These are phyloP conservation scores for Acacia crassicarpa DNA, from an alignment of 306 rosid genomes.

Conservation along the genomic window DNA sequence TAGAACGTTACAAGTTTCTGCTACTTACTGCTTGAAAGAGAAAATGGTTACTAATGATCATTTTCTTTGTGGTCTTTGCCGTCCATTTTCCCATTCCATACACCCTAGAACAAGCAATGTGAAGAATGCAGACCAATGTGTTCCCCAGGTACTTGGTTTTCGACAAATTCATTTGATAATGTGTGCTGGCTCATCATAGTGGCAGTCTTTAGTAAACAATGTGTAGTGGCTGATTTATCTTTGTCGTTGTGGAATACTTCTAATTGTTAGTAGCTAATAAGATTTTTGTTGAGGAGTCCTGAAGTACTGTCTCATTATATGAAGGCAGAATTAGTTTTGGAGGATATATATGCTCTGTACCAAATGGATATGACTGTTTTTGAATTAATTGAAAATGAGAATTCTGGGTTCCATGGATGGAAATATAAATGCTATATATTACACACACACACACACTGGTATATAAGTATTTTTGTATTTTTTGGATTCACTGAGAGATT, in stretches of 20 bases:
- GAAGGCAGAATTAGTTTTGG: neutral
- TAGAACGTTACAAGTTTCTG: slow-evolving; percentile 40
- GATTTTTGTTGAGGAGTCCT: neutral
- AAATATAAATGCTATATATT: neutral
- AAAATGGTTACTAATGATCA: slow-evolving; percentile 13
- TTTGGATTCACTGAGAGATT: too few species aligned
- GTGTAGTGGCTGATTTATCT: slow-evolving; percentile 24
- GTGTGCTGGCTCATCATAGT: slow-evolving; percentile 27
- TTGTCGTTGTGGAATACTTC: slow-evolving; percentile 6
- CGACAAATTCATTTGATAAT: slow-evolving; percentile 25
- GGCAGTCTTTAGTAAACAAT: slow-evolving; percentile 29
- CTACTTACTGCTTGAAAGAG: slow-evolving; percentile 29
- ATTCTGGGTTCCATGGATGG: neutral
- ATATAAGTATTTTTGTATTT: neutral
- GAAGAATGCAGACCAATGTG: slow-evolving; percentile 21
- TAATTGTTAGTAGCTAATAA: neutral
- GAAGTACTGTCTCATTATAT: neutral
- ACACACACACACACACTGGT: neutral
- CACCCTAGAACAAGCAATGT: slow-evolving; percentile 37
- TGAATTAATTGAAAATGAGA: neutral
- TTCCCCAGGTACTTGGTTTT: slow-evolving; percentile 21
- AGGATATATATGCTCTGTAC: neutral
- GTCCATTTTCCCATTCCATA: slow-evolving; percentile 33
- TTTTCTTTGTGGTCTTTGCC: slow-evolving; percentile 12
- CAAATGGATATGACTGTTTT: neutral